Evolutionary conservation across 106 monocot genomes (phyloP), one percentile per base, ranked within the genome.

Genomic region (Apostasia shenzhenica): DNA sequence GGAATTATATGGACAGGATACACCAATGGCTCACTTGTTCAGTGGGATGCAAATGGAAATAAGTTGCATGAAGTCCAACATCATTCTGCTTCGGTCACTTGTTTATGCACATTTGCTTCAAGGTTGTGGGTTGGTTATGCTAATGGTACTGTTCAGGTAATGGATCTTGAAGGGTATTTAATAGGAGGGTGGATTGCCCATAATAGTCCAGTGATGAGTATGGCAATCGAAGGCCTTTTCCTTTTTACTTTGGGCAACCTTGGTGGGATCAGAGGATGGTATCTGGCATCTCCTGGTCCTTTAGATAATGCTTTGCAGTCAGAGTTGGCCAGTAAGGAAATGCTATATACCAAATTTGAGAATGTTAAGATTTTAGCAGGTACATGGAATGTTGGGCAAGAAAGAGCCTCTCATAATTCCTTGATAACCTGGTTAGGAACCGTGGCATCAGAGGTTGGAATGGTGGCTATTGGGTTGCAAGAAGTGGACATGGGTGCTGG

Each of bases 401-500:
- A 72, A 60, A 72, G 50, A 52, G 72, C 72, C 1, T 41, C 60
- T 2, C 72, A 7, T 61, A 49, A 50, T 61, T 72, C 72, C 7
- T 50, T 72, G 14, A 59, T 51, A 61, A 72, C 49, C 2, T 72
- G 72, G 72, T 14, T 72, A 41, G 72, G 44, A 50, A 44, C 3
- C 61, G 59, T 6, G 10, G 48, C 54, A 37, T 65, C 55, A 57
- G 66, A 74, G 38, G 72, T 72, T 3, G 45, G 4, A 39, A 40
- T 72, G 11, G 72, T 72, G 59, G 61, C 61, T 52, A 49, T 61
- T 72, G 72, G 72, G 61, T 61, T 72, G 72, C 72, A 72, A 52
- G 72, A 72, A 49, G 44, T 72, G 42, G 72, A 72, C 26, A 72
- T 72, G 72, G 72, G 72, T 61, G 72, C 72, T 47, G 72, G 72